A percentile compares a stretch with the other conserved stretches of the same genome.
phyloP scores from a whole-genome alignment of 148 eudicot genomes.

The Rhododendron henanense region DNA sequence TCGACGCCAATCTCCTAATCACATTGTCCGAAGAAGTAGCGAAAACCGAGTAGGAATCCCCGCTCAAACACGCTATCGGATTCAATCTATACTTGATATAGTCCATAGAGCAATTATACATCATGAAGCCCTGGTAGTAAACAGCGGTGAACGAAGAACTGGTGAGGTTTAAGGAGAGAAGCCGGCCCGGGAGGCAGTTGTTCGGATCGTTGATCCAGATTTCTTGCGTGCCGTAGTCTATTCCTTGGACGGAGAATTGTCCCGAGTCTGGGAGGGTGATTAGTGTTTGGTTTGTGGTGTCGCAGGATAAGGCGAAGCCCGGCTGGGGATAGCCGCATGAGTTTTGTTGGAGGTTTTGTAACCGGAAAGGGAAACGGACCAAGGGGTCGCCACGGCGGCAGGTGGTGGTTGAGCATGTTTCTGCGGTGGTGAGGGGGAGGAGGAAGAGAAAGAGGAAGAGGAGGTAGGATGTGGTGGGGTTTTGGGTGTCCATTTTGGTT shows the following conservation, averaged over 20 bases:
- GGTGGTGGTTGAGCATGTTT: constrained; percentile 24
- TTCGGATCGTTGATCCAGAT: constrained; percentile 49
- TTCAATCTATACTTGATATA: constrained; percentile 6
- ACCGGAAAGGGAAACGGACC: constrained; percentile 50
- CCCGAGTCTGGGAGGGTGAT: constrained; percentile 43
- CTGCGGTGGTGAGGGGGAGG: constrained; percentile 6
- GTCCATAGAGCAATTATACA: constrained; percentile 36
- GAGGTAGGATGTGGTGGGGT: neutral
- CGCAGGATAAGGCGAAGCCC: constrained; percentile 42
- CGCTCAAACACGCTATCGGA: constrained; percentile 44
- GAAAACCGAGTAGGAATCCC: constrained; percentile 26
- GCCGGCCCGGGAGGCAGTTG: constrained; percentile 43
- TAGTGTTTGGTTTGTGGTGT: constrained; percentile 27
- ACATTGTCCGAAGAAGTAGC: constrained; percentile 27
- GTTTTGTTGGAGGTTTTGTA: constrained; percentile 20
- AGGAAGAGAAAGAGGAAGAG: neutral
- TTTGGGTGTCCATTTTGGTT: constrained; percentile 6
- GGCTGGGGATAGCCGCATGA: constrained; percentile 41
- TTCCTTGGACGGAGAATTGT: constrained; percentile 28
- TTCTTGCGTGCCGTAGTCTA: constrained; percentile 49
- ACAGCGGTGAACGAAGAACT: constrained; percentile 37
- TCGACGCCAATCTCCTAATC: neutral
- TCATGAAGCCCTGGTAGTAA: constrained; percentile 30
- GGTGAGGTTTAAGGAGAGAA: constrained; percentile 36
- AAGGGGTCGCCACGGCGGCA: constrained; percentile 25